Conservation (phyloP, 371 early-diverging fungal species). For the Conidiobolus incongruus region DNA sequence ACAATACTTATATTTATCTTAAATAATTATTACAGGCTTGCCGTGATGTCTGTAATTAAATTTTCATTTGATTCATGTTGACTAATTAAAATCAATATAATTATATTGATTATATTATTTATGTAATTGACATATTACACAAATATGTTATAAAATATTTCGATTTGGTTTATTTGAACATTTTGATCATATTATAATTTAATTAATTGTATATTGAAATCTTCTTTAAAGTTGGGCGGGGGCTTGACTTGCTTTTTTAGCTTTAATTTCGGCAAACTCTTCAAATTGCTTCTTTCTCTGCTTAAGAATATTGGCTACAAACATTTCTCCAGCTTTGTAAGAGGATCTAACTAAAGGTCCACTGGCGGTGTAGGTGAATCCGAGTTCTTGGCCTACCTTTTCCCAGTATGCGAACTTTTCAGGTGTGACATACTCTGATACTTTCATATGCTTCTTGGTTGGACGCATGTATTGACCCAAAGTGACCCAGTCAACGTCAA, state of each 20-base stretch:
- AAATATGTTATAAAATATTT: too few species aligned
- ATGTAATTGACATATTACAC: too few species aligned
- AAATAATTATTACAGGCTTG: too few species aligned
- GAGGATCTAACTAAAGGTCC: constrained; percentile 90
- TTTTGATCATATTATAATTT: too few species aligned
- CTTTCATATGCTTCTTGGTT: constrained; percentile 96
- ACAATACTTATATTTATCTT: too few species aligned
- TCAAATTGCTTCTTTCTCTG: constrained; percentile 14
- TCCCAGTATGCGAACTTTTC: constrained; percentile 85
- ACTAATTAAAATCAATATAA: too few species aligned
- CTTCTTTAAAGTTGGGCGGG: too few species aligned
- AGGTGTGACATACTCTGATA: constrained; percentile 79
- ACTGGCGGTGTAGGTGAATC: constrained; percentile 87
- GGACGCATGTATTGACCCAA: constrained; percentile 99
- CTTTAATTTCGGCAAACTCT: constrained; percentile 9
- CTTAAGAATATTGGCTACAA: constrained; percentile 67
- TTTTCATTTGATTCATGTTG: too few species aligned
- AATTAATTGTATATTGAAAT: too few species aligned
- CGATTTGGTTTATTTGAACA: too few species aligned
- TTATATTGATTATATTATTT: too few species aligned
- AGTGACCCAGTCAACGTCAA: constrained; percentile 86
- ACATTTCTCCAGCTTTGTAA: constrained; percentile 97
- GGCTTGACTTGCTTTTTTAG: background rate
- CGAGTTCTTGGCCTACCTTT: constrained; percentile 55
- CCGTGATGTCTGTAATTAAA: too few species aligned